Evolutionary conservation across 164 flowering plant species (phyloP), one percentile per base, ranked within the genome.

Genomic region (Vitis riparia): DNA sequence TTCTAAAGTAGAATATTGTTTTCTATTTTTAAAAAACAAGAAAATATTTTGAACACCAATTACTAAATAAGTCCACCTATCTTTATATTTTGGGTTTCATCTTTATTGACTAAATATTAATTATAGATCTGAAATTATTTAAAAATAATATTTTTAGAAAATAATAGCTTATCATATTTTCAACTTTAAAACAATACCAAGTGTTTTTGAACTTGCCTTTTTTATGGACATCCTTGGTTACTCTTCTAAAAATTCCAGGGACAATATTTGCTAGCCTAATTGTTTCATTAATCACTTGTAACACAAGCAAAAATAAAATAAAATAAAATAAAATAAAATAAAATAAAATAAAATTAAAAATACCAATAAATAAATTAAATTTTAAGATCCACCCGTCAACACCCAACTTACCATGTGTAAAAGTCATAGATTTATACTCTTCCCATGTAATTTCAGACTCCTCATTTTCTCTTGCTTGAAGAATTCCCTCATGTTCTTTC

Each of bases 341-440:
- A n/a, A n/a, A n/a, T n/a, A n/a, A n/a, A n/a, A n/a, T n/a, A n/a
- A n/a, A n/a, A n/a, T 11, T 23, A 51, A 4, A 3, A 27, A 66
- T 19, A 55, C 30, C 14, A 15, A 52, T 23, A 1, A 23, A 23
- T 23, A 23, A 23, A 23, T 23, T 23, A 23, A 23, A 23, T 23
- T 23, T 23, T 23, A 23, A 23, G 1, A 23, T 23, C 27, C 27
- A 23, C 27, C 27, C 27, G 2, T 23, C 27, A 23, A 1, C 27
- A 23, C 27, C 27, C 27, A 23, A 23, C 69, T 30, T 52, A 83
- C 86, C 83, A 77, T 72, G 69, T 48, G 87, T 84, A 57, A 66
- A 84, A 55, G 72, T 79, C 87, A 81, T 77, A 47, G 87, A 81
- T 77, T 84, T 84, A 70, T 84, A 81, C 50, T 79, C 84, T 64